Conservation (phyloP, 1,139 yeast species). For the Blastobotrys malaysiensis region DNA sequence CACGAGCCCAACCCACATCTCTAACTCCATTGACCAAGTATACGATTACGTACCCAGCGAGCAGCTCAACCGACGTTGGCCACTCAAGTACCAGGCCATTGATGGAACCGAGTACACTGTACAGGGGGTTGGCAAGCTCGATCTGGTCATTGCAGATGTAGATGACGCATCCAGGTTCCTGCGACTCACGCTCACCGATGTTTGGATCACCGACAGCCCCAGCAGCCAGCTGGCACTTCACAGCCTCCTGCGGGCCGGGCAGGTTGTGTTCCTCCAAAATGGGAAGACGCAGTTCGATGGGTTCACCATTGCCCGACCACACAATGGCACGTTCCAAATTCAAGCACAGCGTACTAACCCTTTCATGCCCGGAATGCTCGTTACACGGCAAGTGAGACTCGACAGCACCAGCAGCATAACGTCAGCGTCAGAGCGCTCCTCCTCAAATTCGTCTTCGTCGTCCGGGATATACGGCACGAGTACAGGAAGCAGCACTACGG, state of each 20-base stretch:
- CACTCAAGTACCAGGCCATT: background rate
- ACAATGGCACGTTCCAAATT: slow-evolving; percentile 7
- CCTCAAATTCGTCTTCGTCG: background rate
- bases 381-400: background rate
- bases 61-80: background rate
- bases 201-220: slow-evolving; percentile 4
- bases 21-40: background rate
- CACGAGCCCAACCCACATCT: slow-evolving; percentile 4
- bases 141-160: slow-evolving; percentile 3
- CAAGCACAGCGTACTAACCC: background rate
- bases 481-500: background rate
- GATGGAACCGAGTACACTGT: background rate
- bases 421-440: background rate
- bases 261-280: background rate
- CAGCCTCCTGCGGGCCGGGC: slow-evolving; percentile 6
- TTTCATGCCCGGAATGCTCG: background rate
- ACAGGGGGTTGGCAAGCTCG: slow-evolving; percentile 7
- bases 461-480: background rate
- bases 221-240: slow-evolving; percentile 1
- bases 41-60: slow-evolving; percentile 1
- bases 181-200: slow-evolving; percentile 7
- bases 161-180: slow-evolving; percentile 3
- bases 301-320: slow-evolving; percentile 4
- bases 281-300: slow-evolving; percentile 5
- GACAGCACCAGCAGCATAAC: background rate